phyloP scores from a whole-genome alignment of 768 basidiomycete genomes.

The Roridomyces roridus region DNA sequence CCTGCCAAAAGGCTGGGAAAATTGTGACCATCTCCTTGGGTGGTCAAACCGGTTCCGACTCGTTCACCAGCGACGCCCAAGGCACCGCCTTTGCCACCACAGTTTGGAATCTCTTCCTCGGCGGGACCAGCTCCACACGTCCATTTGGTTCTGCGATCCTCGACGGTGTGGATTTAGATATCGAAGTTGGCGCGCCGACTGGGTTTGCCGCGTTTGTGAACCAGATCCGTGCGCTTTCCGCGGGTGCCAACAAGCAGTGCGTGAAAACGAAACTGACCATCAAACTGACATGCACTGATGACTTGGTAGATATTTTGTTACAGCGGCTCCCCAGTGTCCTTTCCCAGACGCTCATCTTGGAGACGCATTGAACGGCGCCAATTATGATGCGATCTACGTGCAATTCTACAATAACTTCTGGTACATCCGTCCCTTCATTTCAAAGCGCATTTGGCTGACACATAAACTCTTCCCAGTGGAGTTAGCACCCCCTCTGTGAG shows the following conservation, averaged over 20 bases:
- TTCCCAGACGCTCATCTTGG: conserved; percentile 67
- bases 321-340: conserved; percentile 61
- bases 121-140: conserved; percentile 59
- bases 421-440: neutral
- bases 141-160: conserved; percentile 71
- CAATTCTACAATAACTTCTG: conserved; percentile 39
- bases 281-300: neutral
- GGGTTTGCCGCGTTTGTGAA: conserved; percentile 57
- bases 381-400: conserved; percentile 71
- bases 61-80: conserved; percentile 57
- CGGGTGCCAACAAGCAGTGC: conserved; percentile 54
- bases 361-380: conserved; percentile 57
- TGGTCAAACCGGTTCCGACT: conserved; percentile 57
- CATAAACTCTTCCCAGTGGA: neutral
- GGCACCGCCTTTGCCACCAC: conserved; percentile 59
- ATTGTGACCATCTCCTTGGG: conserved; percentile 47
- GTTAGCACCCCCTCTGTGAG: too few species aligned
- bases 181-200: conserved; percentile 59
- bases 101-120: conserved; percentile 74
- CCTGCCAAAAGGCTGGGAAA: conserved; percentile 64
- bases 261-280: neutral
- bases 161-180: conserved; percentile 70
- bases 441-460: neutral
- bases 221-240: conserved; percentile 48
- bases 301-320: conserved; percentile 66